phyloP scores from a whole-genome alignment of 2,329 filamentous ascomycete genomes.

The Coniochaeta sp. region DNA sequence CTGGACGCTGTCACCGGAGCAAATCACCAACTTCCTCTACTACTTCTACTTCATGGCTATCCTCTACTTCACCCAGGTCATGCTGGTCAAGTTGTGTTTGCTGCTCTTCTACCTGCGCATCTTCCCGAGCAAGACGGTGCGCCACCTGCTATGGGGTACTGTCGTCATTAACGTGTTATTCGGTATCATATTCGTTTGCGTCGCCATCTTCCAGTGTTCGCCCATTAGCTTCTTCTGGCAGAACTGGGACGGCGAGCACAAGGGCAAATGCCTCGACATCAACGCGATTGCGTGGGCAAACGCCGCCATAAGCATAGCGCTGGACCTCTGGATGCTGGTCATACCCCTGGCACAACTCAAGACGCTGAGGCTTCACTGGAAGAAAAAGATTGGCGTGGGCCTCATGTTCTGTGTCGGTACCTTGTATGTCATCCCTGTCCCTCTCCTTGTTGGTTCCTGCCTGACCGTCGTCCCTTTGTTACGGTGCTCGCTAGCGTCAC shows the following conservation, averaged over 20 bases:
- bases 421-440: constrained; percentile 18
- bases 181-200: constrained; percentile 29
- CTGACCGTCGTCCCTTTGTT: background rate
- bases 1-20: constrained; percentile 17
- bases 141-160: constrained; percentile 30
- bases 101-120: constrained; percentile 46
- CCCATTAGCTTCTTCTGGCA: constrained; percentile 44
- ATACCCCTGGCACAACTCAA: constrained; percentile 34
- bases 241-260: constrained; percentile 36
- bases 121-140: constrained; percentile 32
- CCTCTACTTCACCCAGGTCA: constrained; percentile 36
- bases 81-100: constrained; percentile 38
- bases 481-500: constrained; percentile 13
- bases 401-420: constrained; percentile 39
- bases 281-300: constrained; percentile 40
- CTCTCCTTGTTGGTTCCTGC: background rate
- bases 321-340: constrained; percentile 33
- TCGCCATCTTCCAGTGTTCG: constrained; percentile 38
- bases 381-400: constrained; percentile 37
- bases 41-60: constrained; percentile 18
- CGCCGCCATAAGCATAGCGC: constrained; percentile 33
- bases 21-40: constrained; percentile 17
- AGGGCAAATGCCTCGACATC: constrained; percentile 38
- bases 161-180: constrained; percentile 27
- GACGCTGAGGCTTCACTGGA: constrained; percentile 30